Base-by-base conservation (phyloP, 106 monocot genomes). In the Dendrobium huoshanense region DNA sequence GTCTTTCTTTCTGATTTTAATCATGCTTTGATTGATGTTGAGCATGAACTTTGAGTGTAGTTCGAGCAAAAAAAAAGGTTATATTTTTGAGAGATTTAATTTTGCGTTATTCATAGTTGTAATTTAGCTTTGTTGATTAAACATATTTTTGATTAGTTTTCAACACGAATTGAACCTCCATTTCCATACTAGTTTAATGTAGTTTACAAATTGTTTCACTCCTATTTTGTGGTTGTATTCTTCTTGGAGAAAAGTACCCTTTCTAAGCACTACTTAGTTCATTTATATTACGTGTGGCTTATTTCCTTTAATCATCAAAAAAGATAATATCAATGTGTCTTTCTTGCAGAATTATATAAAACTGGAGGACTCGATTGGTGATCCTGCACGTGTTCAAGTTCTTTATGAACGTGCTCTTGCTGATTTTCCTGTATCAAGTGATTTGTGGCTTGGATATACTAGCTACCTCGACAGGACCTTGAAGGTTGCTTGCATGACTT, bases 341-440 rank as follows among this genome's bases (percentile, higher is more conserved):
- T 78, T 83, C 15, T 55, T 92, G 80, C 91, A 99, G 98, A 93
- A 84, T 41, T 99, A 99, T 72, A 85, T 95, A 37, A 99, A 93
- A 83, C 91, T 93, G 86, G 98, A 99, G 82, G 98, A 95, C 58
- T 85, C 90, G 45, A 82, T 64, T 67, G 93, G 95, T 15, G 88
- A 95, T 78, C 98, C 98, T 85, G 90, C 88, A 81, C 95, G 98
- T 76, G 98, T 99, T 79, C 95, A 95, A 85, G 79, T 90, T 78
- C 84, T 99, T 9, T 99, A 91, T 87, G 98, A 99, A 77, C 89
- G 98, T 80, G 95, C 95, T 75, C 81, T 99, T 29, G 67, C 87
- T 11, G 88, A 88, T 27, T 85, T 95, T 80, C 91, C 95, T 4
- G 73, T 99, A 73, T 95, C 90, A 74, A 87, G 87, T 84, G 95